phyloP scores from a whole-genome alignment of 306 rosid species.

The Cicer pinnatifidum region DNA sequence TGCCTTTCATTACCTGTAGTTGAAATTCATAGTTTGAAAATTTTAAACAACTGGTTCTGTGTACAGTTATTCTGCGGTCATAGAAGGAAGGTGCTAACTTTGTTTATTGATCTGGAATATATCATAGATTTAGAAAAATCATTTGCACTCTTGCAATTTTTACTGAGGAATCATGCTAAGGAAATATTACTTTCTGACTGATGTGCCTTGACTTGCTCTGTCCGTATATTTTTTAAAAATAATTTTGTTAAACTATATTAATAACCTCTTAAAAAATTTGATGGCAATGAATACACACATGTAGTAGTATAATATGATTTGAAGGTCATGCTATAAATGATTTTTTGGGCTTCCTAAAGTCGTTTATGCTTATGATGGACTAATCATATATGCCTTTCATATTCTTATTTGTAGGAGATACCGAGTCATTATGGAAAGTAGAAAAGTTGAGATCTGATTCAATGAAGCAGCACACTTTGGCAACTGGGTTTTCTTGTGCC shows the following conservation, averaged over 20 bases:
- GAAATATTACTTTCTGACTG: not conserved
- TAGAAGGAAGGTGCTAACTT: slow-evolving; percentile 16
- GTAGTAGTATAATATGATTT: slow-evolving; percentile 3
- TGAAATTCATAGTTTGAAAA: slow-evolving; percentile 20
- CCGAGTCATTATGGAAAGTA: slow-evolving; percentile 67
- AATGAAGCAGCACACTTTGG: slow-evolving; percentile 69
- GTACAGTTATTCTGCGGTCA: not conserved
- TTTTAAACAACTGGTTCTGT: slow-evolving; percentile 20
- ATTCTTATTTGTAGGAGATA: slow-evolving; percentile 65
- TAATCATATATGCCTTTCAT: slow-evolving; percentile 40
- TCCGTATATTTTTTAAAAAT: not conserved
- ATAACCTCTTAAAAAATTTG: slow-evolving; percentile 8
- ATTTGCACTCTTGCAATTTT: not conserved
- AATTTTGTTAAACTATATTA: not conserved
- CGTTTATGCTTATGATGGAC: not conserved
- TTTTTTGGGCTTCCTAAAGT: slow-evolving; percentile 16
- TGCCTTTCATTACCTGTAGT: not conserved
- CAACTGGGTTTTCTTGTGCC: slow-evolving; percentile 74
- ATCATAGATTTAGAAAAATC: not conserved
- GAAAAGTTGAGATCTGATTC: slow-evolving; percentile 77
- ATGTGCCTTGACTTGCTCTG: slow-evolving; percentile 3
- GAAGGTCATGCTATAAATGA: not conserved
- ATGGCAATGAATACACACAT: slow-evolving; percentile 13
- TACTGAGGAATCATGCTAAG: slow-evolving; percentile 19
- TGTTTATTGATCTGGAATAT: not conserved